These are phyloP conservation scores for Ceratocystis lukuohia DNA, from an alignment of 2,329 filamentous ascomycete species.

Conservation along the genomic window DNA sequence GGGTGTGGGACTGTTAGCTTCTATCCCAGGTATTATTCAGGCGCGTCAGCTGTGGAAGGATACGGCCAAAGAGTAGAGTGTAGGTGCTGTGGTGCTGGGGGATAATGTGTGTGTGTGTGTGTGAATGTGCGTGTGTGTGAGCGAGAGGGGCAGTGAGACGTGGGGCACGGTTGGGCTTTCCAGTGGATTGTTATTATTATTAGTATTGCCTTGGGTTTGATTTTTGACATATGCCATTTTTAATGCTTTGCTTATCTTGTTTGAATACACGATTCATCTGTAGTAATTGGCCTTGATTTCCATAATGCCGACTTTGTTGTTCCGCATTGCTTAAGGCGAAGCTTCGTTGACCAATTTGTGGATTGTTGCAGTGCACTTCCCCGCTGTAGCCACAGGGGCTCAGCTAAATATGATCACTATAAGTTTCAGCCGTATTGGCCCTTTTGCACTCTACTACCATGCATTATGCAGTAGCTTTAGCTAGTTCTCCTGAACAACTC, in stretches of 20 bases:
- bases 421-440: neutral
- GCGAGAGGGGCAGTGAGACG: neutral
- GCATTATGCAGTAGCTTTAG: neutral
- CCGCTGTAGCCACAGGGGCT: neutral
- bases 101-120: too few relatives aligned
- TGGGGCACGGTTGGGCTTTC: neutral
- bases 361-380: neutral
- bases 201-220: neutral
- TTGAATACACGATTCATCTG: neutral
- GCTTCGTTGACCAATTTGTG: neutral
- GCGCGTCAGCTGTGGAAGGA: constrained; percentile 30
- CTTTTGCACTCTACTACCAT: neutral
- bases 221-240: neutral
- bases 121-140: neutral
- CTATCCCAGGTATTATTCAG: constrained; percentile 30
- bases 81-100: too few relatives aligned
- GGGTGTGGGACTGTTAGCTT: constrained; percentile 26
- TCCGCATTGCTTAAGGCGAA: too few relatives aligned
- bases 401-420: neutral
- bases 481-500: neutral
- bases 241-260: neutral
- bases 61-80: constrained; percentile 21
- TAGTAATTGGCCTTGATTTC: neutral
- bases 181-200: neutral
- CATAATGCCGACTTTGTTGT: neutral